Evolutionary conservation across 169 alveolate species (phyloP), one percentile per base, ranked within the genome.

Genomic region (Eimeria falciformis): DNA sequence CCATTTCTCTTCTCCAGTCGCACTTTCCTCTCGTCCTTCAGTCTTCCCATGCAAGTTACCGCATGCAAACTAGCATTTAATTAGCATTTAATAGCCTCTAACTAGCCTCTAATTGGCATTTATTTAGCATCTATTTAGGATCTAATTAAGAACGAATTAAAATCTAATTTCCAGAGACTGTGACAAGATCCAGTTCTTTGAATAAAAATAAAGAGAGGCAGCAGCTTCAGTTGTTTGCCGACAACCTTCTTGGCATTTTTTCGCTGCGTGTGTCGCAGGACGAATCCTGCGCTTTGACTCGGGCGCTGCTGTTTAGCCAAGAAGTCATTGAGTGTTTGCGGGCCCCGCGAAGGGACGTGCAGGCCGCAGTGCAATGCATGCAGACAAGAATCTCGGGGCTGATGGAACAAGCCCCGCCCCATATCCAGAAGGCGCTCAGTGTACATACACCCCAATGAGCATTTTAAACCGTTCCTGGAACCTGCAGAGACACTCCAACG

Each of bases 1-100:
- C 79, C 23, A 12, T 68, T 23, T n/a, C 3, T 21, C 45, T 68
- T 27, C 37, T 68, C n/a, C 17, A 21, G 3, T 33, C 5, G 3
- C 79, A 68, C 27, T 68, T 68, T n/a, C 79, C 79, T 68, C 79
- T 68, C 9, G 79, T 68, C 4, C 6, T 68, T 4, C 46, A 23
- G 17, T 43, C 79, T 27, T 23, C 79, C 12, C 33, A 21, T 68
- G 79, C 27, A n/a, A 23, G 79, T 50, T 5, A 58, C 62, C 6
- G 23, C 18, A 29, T 11, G 12, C 69, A 58, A 58, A 4, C 5
- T 12, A 4, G 23, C 69, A 58, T n/a, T 3, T 11, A 58, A 12
- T 29, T 21, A 58, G 69, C n/a, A n/a, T n/a, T 14, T 50, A 11
- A 7, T 50, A 50, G 7, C 62, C 62, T 50, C 7, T 11, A 50